Evolutionary conservation across 371 early-diverging fungal genomes (phyloP), one percentile per base, ranked within the genome.

Genomic region (Mortierella sp.): DNA sequence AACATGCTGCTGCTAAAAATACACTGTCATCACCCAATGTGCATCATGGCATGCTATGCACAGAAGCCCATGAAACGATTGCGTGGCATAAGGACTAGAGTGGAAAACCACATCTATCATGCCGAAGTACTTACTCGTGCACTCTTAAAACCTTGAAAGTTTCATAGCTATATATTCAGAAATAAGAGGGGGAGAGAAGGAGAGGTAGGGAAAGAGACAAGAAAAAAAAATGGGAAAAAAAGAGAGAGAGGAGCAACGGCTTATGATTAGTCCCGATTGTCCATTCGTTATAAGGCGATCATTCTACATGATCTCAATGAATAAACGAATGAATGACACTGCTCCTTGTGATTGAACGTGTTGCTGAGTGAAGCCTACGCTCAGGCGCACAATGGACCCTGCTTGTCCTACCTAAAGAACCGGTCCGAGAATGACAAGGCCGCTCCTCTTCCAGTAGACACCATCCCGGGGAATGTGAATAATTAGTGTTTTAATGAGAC

Each of bases 131-230:
- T 74, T 79, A 79, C 79, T 79, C 79, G 47, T 64, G 75, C n/a
- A 79, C 79, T 24, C 79, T 52, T 6, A 79, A 68, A 11, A 79
- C 79, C 45, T 79, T 79, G 75, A 79, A 79, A 3, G 79, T 79
- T 32, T 79, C 79, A 58, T 79, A 79, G 57, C 79, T 79, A 45
- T 47, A 26, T 37, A 24, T 5, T 11, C 43, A 43, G 43, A 11
- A 14, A 14, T 11, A 16, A 16, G 43, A 24, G 32, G 40, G 47
- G 40, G 62, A 10, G n/a, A 52, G 40, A 40, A 5, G 24, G 39
- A 54, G n/a, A 3, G 20, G 9, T 30, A 28, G 62, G 37, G 24
- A 18, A 28, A 60, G 49, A 6, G 74, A 55, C 10, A 22, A 47
- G 5, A 12, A 39, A 52, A n/a, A 65, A 37, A 62, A 47, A 20